Base-by-base conservation (phyloP, 257 asterid species). In the Capsicum rhomboideum region DNA sequence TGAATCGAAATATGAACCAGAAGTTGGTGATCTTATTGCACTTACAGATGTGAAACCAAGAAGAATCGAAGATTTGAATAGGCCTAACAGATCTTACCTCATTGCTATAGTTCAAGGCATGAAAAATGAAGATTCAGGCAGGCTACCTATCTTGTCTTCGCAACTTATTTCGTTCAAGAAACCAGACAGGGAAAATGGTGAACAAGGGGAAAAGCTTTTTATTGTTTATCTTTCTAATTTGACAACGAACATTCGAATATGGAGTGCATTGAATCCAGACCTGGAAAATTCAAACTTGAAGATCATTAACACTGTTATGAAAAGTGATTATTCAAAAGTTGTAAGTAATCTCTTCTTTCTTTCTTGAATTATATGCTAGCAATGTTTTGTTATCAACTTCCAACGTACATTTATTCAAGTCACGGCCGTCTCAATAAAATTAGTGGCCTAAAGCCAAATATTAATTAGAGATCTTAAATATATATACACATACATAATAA, bases 181-280 rank as follows among this genome's bases (percentile, higher is more conserved):
- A 52, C 8, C 44, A 4, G 71, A 66, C 6, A n/a, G 67, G 56
- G 37, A 14, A 69, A 66, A 44, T 2, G 77, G 82, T 4, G 42
- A 54, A 46, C 23, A 10, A 17, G 34, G 49, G 13, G 50, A 77
- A 16, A 77, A 28, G 28, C 88, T 91, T 31, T 91, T 85, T 83
- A 80, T 80, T 53, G 92, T 91, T n/a, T 82, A 55, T 82, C 91
- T 92, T 75, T 86, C 93, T 6, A 92, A 90, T 79, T 81, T 91
- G 91, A 87, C 85, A 0, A 91, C 95, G 1, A 92, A 91, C 71
- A 50, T 42, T 17, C 92, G 95, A 28, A 92, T 91, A 81, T 91
- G 95, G 95, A 80, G 23, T 0, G 90, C 93, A 0, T 82, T 92
- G 90, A 85, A 88, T 50, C 29, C 90, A 0, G 84, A 84, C 7